Evolutionary conservation across 179 eudicot genomes (phyloP).

Genomic region (Nepenthes alata): DNA sequence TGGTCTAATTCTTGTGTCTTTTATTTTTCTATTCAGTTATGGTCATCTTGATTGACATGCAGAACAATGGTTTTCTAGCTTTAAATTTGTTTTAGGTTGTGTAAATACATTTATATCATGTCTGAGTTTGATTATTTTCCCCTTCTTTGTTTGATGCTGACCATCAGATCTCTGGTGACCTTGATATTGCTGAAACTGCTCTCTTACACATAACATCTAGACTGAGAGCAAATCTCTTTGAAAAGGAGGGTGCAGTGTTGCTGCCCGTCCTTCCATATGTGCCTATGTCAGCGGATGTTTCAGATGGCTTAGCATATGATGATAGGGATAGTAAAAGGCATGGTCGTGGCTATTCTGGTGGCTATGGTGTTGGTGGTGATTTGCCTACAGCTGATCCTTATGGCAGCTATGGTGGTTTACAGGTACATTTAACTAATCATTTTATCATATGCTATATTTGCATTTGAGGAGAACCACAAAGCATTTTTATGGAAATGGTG

Average conservation of each 20-base stretch:
- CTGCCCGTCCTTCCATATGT: constrained; percentile 88
- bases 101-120: too few species aligned
- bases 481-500: background rate
- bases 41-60: too few species aligned
- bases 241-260: constrained; percentile 74
- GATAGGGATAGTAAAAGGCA: constrained; percentile 67
- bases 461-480: background rate
- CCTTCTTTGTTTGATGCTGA: background rate
- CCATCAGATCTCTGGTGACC: constrained; percentile 80
- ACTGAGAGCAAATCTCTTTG: constrained; percentile 82
- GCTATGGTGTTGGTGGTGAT: constrained; percentile 52
- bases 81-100: background rate
- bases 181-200: constrained; percentile 76
- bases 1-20: too few species aligned
- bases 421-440: constrained; percentile 29
- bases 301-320: constrained; percentile 54
- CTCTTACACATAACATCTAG: constrained; percentile 68
- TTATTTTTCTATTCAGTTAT: too few species aligned
- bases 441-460: constrained; percentile 1
- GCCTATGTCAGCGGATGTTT: constrained; percentile 56
- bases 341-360: constrained; percentile 74
- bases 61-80: background rate
- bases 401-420: constrained; percentile 61
- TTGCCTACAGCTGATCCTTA: constrained; percentile 53
- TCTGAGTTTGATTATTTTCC: background rate